Percentiles rank a stretch among this genome's conserved stretches.
Conservation (phyloP, 202 grass and related monocot species). For the Alloteropsis angusta region DNA sequence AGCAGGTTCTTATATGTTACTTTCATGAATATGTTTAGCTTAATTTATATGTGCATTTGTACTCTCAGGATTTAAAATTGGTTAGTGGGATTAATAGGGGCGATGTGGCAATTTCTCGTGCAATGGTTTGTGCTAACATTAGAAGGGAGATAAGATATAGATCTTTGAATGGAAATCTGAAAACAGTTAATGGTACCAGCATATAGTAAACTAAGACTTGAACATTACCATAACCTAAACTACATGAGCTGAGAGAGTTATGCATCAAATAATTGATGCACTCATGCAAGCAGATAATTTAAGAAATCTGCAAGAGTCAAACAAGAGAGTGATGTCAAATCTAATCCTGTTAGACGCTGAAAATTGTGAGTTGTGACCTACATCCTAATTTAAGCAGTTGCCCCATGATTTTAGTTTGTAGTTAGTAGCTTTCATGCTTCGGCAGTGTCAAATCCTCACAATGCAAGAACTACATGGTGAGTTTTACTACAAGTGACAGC, state of each 20-base stretch:
- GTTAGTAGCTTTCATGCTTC: neutral
- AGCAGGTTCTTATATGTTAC: neutral
- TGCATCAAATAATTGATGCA: slow-evolving; percentile 5
- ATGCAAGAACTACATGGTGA: neutral
- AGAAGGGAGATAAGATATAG: neutral
- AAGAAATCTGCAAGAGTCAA: neutral
- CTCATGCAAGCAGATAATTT: neutral
- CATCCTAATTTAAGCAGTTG: neutral
- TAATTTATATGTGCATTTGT: neutral
- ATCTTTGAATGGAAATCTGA: neutral
- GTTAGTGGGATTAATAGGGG: neutral
- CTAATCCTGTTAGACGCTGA: neutral
- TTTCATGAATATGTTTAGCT: neutral
- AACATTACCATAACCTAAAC: neutral
- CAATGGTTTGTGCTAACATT: neutral
- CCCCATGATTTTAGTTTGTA: neutral
- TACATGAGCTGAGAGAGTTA: neutral
- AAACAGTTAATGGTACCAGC: neutral
- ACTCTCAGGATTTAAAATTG: neutral
- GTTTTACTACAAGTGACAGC: neutral
- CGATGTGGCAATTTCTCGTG: neutral
- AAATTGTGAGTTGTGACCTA: too few species aligned
- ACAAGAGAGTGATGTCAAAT: neutral
- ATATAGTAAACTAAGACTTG: neutral
- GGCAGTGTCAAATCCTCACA: neutral